Base-by-base conservation (phyloP, 2,329 filamentous ascomycete genomes). In the Stagonosporopsis cucurbitacearum region DNA sequence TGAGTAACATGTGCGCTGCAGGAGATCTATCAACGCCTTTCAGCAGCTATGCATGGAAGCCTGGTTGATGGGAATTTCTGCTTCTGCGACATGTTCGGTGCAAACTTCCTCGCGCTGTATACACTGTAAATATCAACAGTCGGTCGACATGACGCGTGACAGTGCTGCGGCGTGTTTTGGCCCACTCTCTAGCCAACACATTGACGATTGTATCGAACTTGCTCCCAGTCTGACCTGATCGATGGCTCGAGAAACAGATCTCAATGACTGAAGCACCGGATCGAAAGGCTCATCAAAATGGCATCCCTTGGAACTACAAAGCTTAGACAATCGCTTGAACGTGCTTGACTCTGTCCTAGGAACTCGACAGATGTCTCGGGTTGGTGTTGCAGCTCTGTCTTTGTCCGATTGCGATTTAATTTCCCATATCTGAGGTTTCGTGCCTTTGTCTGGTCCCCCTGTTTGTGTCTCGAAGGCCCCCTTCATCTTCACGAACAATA, bases 141-240 rank as follows among this genome's bases (percentile, higher is more conserved):
- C 36, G 42, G 44, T 32, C 40, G 26, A 44, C 45, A 45, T 55
- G 52, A 50, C 45, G 40, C 45, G 41, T 35, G 51, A 41, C 26
- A 13, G 32, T 36, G 39, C 45, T 36, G 39, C 51, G 44, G 32
- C 39, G 20, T 39, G 30, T 19, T 47, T 26, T 39, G 44, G 39
- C 45, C 40, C 52, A 41, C 19, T 39, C 15, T 36, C 33, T 49
- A 33, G 22, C 35, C 17, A 55, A 36, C 35, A 33, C 46, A 35
- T 40, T 41, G 46, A 55, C 46, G 45, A 55, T 41, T 35, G 40
- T 41, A 42, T 30, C 20, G 17, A 30, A 23, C 19, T 15, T 49
- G 45, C 52, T n/a, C n/a, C n/a, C 40, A 40, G 39, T 25, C 25
- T 13, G 22, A 45, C 40, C 28, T 35, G 23, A 9, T 41, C 39